Percentiles rank a stretch among this genome's conserved stretches.
phyloP scores from a whole-genome alignment of 2,329 filamentous ascomycete species.

The Amylocarpus encephaloides region DNA sequence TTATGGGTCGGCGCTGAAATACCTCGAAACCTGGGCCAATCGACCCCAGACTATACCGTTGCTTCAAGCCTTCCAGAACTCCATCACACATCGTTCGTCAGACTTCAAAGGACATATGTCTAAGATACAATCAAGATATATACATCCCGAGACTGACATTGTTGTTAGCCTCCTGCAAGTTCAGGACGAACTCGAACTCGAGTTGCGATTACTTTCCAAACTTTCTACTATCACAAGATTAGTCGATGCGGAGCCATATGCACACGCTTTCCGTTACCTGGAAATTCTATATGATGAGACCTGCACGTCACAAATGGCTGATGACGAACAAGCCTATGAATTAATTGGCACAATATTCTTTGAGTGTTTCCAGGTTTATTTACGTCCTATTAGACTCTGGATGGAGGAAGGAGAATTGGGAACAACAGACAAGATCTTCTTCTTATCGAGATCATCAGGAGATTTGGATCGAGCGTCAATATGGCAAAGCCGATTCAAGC shows the following conservation, averaged over 20 bases:
- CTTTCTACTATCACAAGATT: constrained; percentile 57
- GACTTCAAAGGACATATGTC: constrained; percentile 55
- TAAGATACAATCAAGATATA: constrained; percentile 52
- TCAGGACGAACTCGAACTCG: constrained; percentile 48
- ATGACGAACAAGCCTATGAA: constrained; percentile 53
- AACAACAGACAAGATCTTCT: constrained; percentile 64
- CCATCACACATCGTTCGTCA: constrained; percentile 39
- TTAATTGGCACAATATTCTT: constrained; percentile 67
- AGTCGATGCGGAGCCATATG: constrained; percentile 39
- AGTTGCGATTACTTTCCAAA: constrained; percentile 49
- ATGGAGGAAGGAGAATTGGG: constrained; percentile 72
- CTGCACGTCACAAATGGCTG: constrained; percentile 62
- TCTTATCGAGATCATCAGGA: constrained; percentile 56
- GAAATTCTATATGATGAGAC: constrained; percentile 70
- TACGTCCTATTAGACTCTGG: constrained; percentile 75
- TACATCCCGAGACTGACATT: constrained; percentile 45
- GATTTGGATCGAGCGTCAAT: constrained; percentile 56
- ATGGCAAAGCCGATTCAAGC: constrained; percentile 69
- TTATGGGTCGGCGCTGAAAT: constrained; percentile 42
- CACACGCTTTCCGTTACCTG: constrained; percentile 60
- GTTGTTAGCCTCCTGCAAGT: constrained; percentile 63
- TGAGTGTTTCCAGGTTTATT: constrained; percentile 74
- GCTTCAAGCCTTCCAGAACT: constrained; percentile 28
- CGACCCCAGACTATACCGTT: constrained; percentile 27
- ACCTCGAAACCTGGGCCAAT: constrained; percentile 43